Evolutionary conservation across 1,284 basidiomycete species (phyloP).

Genomic region (Moesziomyces parantarcticus): DNA sequence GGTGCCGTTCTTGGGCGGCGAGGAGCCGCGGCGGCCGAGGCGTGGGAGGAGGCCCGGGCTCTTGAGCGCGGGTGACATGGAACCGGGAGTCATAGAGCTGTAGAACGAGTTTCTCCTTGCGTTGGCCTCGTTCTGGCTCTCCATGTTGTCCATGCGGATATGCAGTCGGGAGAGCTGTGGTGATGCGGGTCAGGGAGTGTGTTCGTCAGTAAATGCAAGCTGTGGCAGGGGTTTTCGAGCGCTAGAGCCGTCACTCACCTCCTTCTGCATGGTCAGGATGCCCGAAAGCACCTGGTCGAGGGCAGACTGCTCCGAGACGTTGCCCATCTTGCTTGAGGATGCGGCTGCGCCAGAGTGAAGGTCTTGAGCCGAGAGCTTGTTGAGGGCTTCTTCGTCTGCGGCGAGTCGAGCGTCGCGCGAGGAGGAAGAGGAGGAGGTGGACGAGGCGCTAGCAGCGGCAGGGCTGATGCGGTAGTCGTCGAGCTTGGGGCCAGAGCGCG

Average conservation of each 20-base stretch:
- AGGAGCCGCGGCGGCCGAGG: slow-evolving; percentile 35
- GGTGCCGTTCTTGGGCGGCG: slow-evolving; percentile 46
- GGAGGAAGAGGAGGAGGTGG: not conserved
- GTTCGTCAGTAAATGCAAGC: not conserved
- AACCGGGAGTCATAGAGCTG: slow-evolving; percentile 24
- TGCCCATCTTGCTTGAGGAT: slow-evolving; percentile 25
- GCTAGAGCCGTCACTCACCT: slow-evolving; percentile 33
- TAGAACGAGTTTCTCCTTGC: slow-evolving; percentile 45
- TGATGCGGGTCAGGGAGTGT: not conserved
- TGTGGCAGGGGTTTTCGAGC: not conserved
- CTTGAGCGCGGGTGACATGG: slow-evolving; percentile 43
- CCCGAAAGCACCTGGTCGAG: slow-evolving; percentile 60
- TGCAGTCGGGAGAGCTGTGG: slow-evolving; percentile 52
- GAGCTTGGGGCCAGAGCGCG: slow-evolving; percentile 6
- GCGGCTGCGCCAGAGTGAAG: not conserved
- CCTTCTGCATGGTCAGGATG: slow-evolving; percentile 59
- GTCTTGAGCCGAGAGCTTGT: slow-evolving; percentile 22
- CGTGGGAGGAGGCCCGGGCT: slow-evolving; percentile 37
- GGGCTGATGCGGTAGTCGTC: slow-evolving; percentile 8
- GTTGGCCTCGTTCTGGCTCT: slow-evolving; percentile 32
- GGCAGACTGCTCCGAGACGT: slow-evolving; percentile 30
- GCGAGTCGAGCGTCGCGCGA: slow-evolving; percentile 4
- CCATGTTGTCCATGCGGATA: slow-evolving; percentile 54
- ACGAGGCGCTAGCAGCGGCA: not conserved
- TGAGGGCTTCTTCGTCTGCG: slow-evolving; percentile 23